Evolutionary conservation across 2,329 filamentous ascomycete genomes (phyloP).

Genomic region (Microcyclospora tardicrescens): DNA sequence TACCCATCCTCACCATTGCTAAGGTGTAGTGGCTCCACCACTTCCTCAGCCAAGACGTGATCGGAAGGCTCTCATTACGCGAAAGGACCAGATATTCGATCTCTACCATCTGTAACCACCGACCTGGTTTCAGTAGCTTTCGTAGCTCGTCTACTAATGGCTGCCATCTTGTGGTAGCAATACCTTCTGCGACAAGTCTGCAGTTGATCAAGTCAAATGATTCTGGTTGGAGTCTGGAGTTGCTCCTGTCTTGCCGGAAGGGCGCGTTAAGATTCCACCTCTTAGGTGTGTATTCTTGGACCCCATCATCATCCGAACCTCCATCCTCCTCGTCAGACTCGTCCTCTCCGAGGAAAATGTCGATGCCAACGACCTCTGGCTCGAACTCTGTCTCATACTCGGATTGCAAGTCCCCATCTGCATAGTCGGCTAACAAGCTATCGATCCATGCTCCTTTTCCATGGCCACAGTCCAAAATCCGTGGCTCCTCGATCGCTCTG

Average conservation of each 20-base stretch:
- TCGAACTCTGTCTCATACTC: not conserved
- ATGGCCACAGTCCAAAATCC: constrained; percentile 22
- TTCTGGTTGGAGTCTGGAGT: constrained; percentile 26
- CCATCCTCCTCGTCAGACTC: constrained; percentile 11
- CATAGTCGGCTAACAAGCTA: constrained; percentile 22
- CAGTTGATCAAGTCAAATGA: constrained; percentile 76
- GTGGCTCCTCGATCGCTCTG: constrained; percentile 10
- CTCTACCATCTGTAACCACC: constrained; percentile 84
- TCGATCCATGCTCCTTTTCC: constrained; percentile 23
- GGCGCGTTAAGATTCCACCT: constrained; percentile 24
- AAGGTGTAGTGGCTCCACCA: constrained; percentile 16
- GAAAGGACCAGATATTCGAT: constrained; percentile 77
- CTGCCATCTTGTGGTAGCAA: constrained; percentile 59
- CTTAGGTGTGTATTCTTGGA: constrained; percentile 16
- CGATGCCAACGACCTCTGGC: constrained; percentile 19
- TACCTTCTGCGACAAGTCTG: constrained; percentile 56
- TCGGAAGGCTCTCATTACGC: constrained; percentile 51
- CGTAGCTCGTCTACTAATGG: constrained; percentile 66
- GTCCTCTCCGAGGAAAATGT: constrained; percentile 18
- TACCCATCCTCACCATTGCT: constrained; percentile 9
- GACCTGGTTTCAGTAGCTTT: constrained; percentile 56
- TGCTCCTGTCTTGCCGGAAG: constrained; percentile 13
- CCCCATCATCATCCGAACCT: constrained; percentile 7
- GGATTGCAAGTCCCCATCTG: constrained; percentile 9
- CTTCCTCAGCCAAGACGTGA: constrained; percentile 9